A percentile compares a stretch with the other conserved stretches of the same genome.
Conservation (phyloP, 768 basidiomycete genomes). For the Rhizopogon vinicolor region DNA sequence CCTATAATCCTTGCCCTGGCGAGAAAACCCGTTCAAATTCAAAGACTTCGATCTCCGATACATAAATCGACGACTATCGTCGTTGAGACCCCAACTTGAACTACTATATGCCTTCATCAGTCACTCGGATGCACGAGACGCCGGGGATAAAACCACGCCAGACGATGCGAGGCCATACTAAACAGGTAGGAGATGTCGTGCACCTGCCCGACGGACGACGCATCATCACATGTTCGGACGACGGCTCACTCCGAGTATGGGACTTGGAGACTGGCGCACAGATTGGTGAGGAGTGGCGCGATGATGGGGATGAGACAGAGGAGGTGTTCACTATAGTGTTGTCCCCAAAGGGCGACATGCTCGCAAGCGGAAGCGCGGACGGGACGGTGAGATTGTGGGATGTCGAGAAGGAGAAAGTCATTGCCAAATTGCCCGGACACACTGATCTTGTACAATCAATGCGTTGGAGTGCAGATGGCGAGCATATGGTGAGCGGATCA, state of each 20-base stretch:
- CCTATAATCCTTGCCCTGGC: too few species aligned
- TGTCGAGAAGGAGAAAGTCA: neutral
- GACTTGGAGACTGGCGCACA: neutral
- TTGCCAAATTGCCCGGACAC: neutral
- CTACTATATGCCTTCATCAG: too few species aligned
- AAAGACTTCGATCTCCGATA: too few species aligned
- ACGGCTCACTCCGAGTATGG: neutral
- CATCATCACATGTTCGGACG: neutral
- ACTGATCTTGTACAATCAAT: neutral
- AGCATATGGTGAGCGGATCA: too few species aligned
- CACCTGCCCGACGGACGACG: neutral
- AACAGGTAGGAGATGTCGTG: neutral
- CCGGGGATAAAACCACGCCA: too few species aligned
- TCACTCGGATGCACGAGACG: too few species aligned
- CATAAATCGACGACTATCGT: too few species aligned
- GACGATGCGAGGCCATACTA: too few species aligned
- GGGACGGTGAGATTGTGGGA: neutral
- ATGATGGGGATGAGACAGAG: neutral
- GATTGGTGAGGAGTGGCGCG: neutral
- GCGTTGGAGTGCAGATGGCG: neutral
- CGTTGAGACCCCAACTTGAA: too few species aligned
- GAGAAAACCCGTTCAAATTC: too few species aligned
- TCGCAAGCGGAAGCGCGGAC: neutral
- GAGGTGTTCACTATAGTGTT: neutral
- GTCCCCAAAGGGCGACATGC: neutral